Evolutionary conservation across 495 filamentous ascomycete genomes (phyloP).

Genomic region (Aspergillus cristatus): DNA sequence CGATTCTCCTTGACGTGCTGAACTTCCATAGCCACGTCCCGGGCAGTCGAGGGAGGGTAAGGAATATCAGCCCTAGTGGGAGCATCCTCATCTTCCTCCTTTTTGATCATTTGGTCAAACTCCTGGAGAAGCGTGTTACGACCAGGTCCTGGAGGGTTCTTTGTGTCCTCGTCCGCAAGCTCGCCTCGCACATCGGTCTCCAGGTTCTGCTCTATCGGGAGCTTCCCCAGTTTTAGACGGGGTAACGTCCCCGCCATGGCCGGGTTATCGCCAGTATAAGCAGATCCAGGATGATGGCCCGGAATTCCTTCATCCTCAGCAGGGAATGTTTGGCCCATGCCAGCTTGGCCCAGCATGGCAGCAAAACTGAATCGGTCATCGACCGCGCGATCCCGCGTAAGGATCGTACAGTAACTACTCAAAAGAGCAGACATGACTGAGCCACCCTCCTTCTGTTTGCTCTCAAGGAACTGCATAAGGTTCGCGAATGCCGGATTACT

Average conservation of each 20-base stretch:
- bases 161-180: constrained; percentile 67
- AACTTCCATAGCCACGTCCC: constrained; percentile 89
- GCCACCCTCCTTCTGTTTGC: constrained; percentile 69
- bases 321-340: constrained; percentile 55
- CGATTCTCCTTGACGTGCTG: constrained; percentile 90
- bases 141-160: constrained; percentile 57
- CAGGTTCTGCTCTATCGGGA: constrained; percentile 70
- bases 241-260: constrained; percentile 42
- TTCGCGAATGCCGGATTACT: constrained; percentile 69
- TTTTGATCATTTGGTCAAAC: constrained; percentile 81
- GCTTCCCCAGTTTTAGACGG: constrained; percentile 63
- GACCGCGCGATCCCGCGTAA: constrained; percentile 62
- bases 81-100: constrained; percentile 77
- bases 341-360: constrained; percentile 58
- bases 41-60: constrained; percentile 71
- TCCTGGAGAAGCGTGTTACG: constrained; percentile 60
- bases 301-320: constrained; percentile 90
- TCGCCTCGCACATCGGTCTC: constrained; percentile 75
- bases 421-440: constrained; percentile 64
- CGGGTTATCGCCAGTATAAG: constrained; percentile 60
- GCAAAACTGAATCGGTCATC: constrained; percentile 75
- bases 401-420: constrained; percentile 62
- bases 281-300: constrained; percentile 78
- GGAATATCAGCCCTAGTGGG: constrained; percentile 70
- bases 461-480: constrained; percentile 80